Evolutionary conservation across 495 filamentous ascomycete species (phyloP), one percentile per base, ranked within the genome.

Genomic region (Penicillium coffeae): DNA sequence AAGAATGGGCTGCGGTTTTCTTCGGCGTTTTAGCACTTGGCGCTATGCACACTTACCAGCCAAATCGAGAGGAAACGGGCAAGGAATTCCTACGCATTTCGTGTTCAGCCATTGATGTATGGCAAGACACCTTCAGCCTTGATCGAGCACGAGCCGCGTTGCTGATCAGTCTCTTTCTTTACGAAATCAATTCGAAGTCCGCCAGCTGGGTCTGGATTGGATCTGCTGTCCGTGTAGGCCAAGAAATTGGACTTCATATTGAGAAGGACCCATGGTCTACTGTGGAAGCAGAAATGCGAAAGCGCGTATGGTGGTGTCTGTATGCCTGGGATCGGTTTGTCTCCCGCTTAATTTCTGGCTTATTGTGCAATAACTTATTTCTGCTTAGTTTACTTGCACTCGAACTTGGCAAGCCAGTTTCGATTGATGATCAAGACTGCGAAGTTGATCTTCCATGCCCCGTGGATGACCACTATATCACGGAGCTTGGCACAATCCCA

Each of bases 291-390:
- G 94, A 96, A 59, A 91, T 89, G 83, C 77, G 91, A 42, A 78
- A 87, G 46, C 79, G 93, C 40, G 81, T 95, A 10, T 98, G 93
- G 93, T 98, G 93, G 93, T 81, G 87, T 25, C 81, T 96, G 50
- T 97, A 96, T 66, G 81, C 86, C 38, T 89, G 90, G 72, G 93
- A 98, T 71, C 81, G 93, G 85, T 88, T 59, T 67, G 76, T 63
- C 1, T 18, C 38, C 14, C 44, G 5, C 4, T 2, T 15, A 27
- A 21, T 21, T 18, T 18, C 21, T 33, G 15, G 6, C 3, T 6
- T 48, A 13, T 37, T 36, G 3, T 42, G 15, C n/a, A 38, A 37
- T 19, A 30, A 52, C 54, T 56, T 18, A 52, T 21, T 32, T 48
- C 19, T 45, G 6, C 41, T 35, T 51, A 88, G 85, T 42, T 70